These are phyloP conservation scores for Phyllosticta citrichinensis DNA, from an alignment of 2,329 filamentous ascomycete species.

Conservation along the genomic window DNA sequence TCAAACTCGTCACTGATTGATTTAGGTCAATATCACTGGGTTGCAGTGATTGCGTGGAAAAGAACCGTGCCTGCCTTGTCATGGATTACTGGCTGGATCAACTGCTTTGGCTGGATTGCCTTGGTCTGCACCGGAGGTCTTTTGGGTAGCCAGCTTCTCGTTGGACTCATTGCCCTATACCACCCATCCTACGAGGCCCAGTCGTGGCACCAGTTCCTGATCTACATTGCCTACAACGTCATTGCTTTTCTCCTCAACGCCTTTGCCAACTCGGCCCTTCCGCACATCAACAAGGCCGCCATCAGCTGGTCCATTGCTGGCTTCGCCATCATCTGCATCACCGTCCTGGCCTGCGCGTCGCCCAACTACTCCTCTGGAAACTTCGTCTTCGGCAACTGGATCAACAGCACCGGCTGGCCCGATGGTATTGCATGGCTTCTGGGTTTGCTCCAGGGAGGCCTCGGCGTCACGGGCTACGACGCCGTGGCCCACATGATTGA, in stretches of 20 bases:
- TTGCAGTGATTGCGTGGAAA: conserved; percentile 52
- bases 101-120: conserved; percentile 58
- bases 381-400: conserved; percentile 58
- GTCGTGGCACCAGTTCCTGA: conserved; percentile 63
- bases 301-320: conserved; percentile 63
- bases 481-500: conserved; percentile 47
- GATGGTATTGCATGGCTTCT: conserved; percentile 51
- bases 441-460: conserved; percentile 43
- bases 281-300: conserved; percentile 56
- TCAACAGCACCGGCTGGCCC: conserved; percentile 61
- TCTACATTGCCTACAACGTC: conserved; percentile 56
- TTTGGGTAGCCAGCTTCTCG: conserved; percentile 55
- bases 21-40: conserved; percentile 62
- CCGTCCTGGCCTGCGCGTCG: conserved; percentile 54
- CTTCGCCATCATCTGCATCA: conserved; percentile 61
- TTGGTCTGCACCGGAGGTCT: conserved; percentile 59
- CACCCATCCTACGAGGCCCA: conserved; percentile 47
- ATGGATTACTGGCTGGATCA: conserved; percentile 66
- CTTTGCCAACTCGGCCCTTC: conserved; percentile 52
- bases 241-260: conserved; percentile 55
- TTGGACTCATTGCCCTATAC: conserved; percentile 55
- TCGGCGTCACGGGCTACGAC: conserved; percentile 46
- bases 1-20: not conserved
- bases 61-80: conserved; percentile 52
- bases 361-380: conserved; percentile 53